phyloP scores from a whole-genome alignment of 371 early-diverging fungal genomes.

The Fennellomyces sp. region DNA sequence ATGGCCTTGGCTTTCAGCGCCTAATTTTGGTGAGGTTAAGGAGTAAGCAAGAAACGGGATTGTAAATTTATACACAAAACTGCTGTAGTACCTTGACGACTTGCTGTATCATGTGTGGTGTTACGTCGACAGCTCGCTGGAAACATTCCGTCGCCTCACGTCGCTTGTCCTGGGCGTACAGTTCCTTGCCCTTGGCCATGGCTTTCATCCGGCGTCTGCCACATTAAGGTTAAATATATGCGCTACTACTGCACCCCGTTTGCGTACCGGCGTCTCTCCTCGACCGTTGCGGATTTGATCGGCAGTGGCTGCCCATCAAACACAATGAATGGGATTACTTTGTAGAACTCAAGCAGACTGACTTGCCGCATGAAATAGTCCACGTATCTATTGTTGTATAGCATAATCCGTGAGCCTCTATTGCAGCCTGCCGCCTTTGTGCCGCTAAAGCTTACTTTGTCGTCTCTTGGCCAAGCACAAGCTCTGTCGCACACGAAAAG shows the following conservation, averaged over 20 bases:
- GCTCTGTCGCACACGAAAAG: slow-evolving; percentile 78
- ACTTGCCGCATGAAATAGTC: slow-evolving; percentile 77
- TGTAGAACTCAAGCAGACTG: slow-evolving; percentile 64
- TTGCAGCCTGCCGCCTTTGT: no score
- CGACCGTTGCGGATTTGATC: slow-evolving; percentile 81
- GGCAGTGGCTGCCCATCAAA: slow-evolving; percentile 97
- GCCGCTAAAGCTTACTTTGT: slow-evolving; percentile 22
- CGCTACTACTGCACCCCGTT: slow-evolving; percentile 2
- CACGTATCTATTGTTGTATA: slow-evolving; percentile 64
- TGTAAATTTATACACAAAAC: background rate
- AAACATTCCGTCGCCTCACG: slow-evolving; percentile 74
- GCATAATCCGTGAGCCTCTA: no score
- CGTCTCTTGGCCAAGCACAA: slow-evolving; percentile 52
- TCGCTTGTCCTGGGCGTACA: slow-evolving; percentile 50
- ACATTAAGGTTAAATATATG: background rate
- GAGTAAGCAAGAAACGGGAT: background rate
- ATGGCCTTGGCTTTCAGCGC: slow-evolving; percentile 69
- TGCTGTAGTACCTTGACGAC: slow-evolving; percentile 65
- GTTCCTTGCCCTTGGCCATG: slow-evolving; percentile 50
- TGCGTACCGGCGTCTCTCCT: slow-evolving; percentile 59
- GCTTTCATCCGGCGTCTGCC: slow-evolving; percentile 59
- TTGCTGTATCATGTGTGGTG: slow-evolving; percentile 76
- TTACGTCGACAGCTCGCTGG: slow-evolving; percentile 72
- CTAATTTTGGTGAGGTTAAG: slow-evolving; percentile 23
- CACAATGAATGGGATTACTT: slow-evolving; percentile 89